A percentile compares a stretch with the other conserved stretches of the same genome.
These are phyloP conservation scores for Globisporangium nunn DNA, from an alignment of 352 stramenopile species.

Conservation along the genomic window DNA sequence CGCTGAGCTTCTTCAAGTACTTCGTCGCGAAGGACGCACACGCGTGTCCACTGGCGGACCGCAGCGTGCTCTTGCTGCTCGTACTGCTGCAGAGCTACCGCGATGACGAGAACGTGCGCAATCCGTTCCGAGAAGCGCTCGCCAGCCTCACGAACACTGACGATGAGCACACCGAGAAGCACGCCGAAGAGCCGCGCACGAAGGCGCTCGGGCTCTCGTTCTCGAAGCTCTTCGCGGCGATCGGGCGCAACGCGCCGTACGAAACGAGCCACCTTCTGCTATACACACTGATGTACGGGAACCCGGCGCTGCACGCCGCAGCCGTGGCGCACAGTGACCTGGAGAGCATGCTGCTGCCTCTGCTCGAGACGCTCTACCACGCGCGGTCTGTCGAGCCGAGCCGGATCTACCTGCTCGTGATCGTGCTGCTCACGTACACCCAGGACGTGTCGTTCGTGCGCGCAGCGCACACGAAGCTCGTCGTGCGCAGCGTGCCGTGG, in stretches of 20 bases:
- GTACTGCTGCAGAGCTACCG: conserved; percentile 65
- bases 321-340: conserved; percentile 38
- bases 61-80: conserved; percentile 57
- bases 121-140: conserved; percentile 58
- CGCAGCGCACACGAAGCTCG: conserved; percentile 48
- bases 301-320: conserved; percentile 42
- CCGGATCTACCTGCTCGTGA: conserved; percentile 66
- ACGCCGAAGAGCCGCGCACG: conserved; percentile 15
- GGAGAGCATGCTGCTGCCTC: conserved; percentile 43
- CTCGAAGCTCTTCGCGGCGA: conserved; percentile 39
- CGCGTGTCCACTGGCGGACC: conserved; percentile 54
- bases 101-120: conserved; percentile 33
- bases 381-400: conserved; percentile 50
- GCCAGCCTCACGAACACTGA: conserved; percentile 32
- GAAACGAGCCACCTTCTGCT: conserved; percentile 65
- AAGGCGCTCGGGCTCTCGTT: conserved; percentile 36
- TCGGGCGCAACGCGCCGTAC: conserved; percentile 48
- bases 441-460: conserved; percentile 55
- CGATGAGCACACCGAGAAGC: conserved; percentile 9
- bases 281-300: conserved; percentile 69
- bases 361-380: conserved; percentile 71
- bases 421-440: conserved; percentile 61
- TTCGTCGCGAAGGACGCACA: conserved; percentile 49
- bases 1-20: conserved; percentile 56
- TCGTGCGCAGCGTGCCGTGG: conserved; percentile 60